These are phyloP conservation scores for Xerocomellus amylosporus DNA, from an alignment of 768 basidiomycete genomes.

Conservation along the genomic window DNA sequence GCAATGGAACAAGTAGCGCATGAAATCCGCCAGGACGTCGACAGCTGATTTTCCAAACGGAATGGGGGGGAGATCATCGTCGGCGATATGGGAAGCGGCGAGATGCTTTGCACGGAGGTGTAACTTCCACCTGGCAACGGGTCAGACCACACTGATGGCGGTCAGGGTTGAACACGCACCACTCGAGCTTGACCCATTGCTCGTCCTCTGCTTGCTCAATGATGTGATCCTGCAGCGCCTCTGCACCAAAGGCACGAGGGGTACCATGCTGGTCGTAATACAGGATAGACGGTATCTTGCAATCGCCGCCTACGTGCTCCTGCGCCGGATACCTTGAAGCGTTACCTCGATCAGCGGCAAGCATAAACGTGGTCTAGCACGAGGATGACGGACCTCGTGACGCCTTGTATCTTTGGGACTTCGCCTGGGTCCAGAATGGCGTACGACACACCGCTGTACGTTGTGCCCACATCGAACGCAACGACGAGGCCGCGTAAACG, in stretches of 20 bases:
- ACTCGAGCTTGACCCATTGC: conserved; percentile 46
- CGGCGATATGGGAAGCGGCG: conserved; percentile 29
- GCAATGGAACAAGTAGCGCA: conserved; percentile 45
- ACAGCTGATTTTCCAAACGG: conserved; percentile 41
- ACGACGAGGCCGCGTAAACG: conserved; percentile 35
- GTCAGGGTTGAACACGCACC: conserved; percentile 25
- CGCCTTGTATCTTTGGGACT: conserved; percentile 35
- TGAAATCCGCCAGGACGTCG: conserved; percentile 47
- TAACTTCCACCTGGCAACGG: conserved; percentile 33
- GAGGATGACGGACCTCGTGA: conserved; percentile 30
- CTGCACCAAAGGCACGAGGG: conserved; percentile 44
- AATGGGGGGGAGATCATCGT: conserved; percentile 39
- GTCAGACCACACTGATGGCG: background rate
- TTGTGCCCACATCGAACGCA: conserved; percentile 42
- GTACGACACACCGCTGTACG: conserved; percentile 41
- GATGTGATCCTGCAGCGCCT: conserved; percentile 41
- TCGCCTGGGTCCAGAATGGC: conserved; percentile 41
- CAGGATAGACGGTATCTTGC: conserved; percentile 48
- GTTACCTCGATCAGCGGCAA: conserved; percentile 3
- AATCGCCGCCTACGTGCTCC: conserved; percentile 42
- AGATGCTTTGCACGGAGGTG: conserved; percentile 38
- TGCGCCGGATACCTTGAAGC: conserved; percentile 38
- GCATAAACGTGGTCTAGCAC: conserved; percentile 5
- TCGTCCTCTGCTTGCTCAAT: conserved; percentile 42
- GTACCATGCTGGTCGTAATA: conserved; percentile 43